Evolutionary conservation across 192 early-diverging fungal genomes (phyloP).

Genomic region (Coemansia furcata): DNA sequence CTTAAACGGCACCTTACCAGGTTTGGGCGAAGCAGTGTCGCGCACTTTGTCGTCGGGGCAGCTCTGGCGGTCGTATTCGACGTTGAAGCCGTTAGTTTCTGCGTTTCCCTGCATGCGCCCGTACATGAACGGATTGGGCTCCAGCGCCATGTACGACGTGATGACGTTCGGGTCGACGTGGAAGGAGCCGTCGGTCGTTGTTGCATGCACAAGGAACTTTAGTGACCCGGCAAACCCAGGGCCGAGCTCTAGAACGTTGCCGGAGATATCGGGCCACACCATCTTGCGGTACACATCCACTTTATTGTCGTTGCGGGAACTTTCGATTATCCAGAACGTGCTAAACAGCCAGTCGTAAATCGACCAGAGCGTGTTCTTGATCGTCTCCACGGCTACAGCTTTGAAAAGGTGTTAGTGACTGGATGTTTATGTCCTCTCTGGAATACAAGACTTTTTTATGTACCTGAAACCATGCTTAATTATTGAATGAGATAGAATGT

Average conservation of each 20-base stretch:
- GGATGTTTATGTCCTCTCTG: not conserved
- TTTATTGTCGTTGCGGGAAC: conserved; percentile 33
- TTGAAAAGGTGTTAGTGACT: not conserved
- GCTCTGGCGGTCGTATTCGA: conserved; percentile 24
- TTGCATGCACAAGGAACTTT: conserved; percentile 29
- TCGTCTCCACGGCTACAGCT: not conserved
- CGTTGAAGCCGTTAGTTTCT: conserved; percentile 32
- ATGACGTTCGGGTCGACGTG: conserved; percentile 23
- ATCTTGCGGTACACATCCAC: conserved; percentile 36
- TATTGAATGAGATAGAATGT: no score
- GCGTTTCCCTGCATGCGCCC: conserved; percentile 28
- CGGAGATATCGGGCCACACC: conserved; percentile 38
- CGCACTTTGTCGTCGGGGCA: conserved; percentile 5
- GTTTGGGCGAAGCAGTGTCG: not conserved
- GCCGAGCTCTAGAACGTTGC: conserved; percentile 46
- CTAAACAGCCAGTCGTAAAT: conserved; percentile 37
- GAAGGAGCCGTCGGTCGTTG: conserved; percentile 21
- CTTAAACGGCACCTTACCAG: conserved; percentile 20
- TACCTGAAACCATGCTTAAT: not conserved
- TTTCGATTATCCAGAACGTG: conserved; percentile 28
- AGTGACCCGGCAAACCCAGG: conserved; percentile 41
- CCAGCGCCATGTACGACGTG: conserved; percentile 37
- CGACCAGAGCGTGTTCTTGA: not conserved
- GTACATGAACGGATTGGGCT: conserved; percentile 49
- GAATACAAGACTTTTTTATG: no score